A percentile compares a stretch with the other conserved stretches of the same genome.
These are phyloP conservation scores for Boehmeria nivea DNA, from an alignment of 306 rosid genomes.

Conservation along the genomic window DNA sequence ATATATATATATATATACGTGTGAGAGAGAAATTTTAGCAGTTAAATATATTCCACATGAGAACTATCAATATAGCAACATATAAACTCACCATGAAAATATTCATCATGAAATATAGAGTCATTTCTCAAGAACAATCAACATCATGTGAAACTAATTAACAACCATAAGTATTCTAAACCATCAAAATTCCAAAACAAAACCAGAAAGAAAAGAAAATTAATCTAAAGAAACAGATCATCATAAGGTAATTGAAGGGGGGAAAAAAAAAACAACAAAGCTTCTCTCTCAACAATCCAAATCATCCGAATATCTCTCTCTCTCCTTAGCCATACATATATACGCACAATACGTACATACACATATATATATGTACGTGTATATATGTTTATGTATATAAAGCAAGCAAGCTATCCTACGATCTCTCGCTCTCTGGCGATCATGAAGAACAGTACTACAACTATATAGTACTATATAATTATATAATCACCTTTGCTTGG, in stretches of 20 bases:
- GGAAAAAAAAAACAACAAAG: neutral
- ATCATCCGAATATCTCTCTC: conserved; percentile 7
- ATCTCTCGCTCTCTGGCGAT: too few relatives aligned
- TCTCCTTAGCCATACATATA: too few relatives aligned
- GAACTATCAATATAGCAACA: too few relatives aligned
- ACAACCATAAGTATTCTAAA: neutral
- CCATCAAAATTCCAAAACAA: neutral
- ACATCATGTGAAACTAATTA: neutral
- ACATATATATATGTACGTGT: neutral
- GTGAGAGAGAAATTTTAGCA: too few relatives aligned
- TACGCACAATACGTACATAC: neutral
- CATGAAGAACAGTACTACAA: too few relatives aligned
- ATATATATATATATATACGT: too few relatives aligned
- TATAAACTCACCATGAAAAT: conserved; percentile 1
- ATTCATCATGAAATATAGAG: neutral
- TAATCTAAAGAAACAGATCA: too few relatives aligned
- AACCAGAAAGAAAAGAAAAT: neutral
- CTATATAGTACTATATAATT: too few relatives aligned
- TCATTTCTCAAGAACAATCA: neutral
- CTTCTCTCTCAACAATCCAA: conserved; percentile 15
- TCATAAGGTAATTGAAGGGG: too few relatives aligned
- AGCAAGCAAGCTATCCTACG: too few relatives aligned
- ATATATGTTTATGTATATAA: neutral
- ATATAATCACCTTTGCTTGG: too few relatives aligned
- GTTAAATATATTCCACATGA: too few relatives aligned